Percentiles rank a stretch among this genome's conserved stretches.
These are phyloP conservation scores for Plasmodium knowlesi DNA, from an alignment of 169 alveolate genomes.

Conservation along the genomic window DNA sequence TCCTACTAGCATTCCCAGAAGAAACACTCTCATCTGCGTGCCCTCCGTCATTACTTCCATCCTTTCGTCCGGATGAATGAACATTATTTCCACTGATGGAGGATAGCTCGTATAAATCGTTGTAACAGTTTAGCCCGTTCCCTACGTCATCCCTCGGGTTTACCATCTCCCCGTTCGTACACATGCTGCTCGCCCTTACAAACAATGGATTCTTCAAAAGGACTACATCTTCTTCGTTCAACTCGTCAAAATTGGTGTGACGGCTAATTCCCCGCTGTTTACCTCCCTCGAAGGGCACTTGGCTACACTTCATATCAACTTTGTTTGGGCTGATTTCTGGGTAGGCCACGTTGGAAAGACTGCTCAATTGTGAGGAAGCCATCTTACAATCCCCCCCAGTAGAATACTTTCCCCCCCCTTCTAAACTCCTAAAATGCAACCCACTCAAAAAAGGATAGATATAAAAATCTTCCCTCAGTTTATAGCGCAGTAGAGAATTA, in stretches of 20 bases:
- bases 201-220: slow-evolving; percentile 40
- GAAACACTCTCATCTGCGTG: not conserved
- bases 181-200: not conserved
- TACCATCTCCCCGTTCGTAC: not conserved
- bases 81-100: not conserved
- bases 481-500: slow-evolving; percentile 1
- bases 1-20: not conserved
- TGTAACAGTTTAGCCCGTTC: slow-evolving; percentile 13
- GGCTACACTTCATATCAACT: not conserved
- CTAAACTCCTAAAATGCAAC: not conserved
- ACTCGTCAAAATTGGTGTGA: not conserved
- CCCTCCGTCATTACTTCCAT: not conserved
- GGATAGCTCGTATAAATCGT: slow-evolving; percentile 12
- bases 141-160: not conserved
- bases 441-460: slow-evolving; percentile 34
- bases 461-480: slow-evolving; percentile 30
- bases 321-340: not conserved
- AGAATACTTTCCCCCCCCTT: not conserved
- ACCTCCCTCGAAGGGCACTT: not conserved
- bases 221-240: slow-evolving; percentile 40
- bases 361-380: not conserved
- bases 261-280: not conserved
- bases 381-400: not conserved
- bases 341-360: not conserved
- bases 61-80: not conserved